Percentiles rank a stretch among this genome's conserved stretches.
phyloP scores from a whole-genome alignment of 116 monocot genomes.

The Iris pallida region DNA sequence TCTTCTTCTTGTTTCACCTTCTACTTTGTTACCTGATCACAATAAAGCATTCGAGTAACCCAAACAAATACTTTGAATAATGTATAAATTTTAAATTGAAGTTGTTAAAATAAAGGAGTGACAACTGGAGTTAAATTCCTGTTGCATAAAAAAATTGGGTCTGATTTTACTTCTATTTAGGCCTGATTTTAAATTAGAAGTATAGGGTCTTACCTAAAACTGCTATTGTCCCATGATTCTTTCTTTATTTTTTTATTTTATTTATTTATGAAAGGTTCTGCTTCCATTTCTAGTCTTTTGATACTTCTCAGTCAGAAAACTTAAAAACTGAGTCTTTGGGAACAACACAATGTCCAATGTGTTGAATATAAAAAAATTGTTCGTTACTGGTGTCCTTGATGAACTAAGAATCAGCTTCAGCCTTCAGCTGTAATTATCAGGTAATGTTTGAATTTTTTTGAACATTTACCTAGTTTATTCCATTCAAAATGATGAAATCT shows the following conservation, averaged over 20 bases:
- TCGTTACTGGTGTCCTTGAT: slow-evolving; percentile 90
- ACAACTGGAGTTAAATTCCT: no score
- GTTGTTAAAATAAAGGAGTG: no score
- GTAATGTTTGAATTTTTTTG: slow-evolving; percentile 24
- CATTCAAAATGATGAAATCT: slow-evolving; percentile 1
- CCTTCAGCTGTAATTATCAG: slow-evolving; percentile 64
- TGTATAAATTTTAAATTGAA: no score
- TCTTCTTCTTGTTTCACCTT: no score
- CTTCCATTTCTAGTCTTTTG: slow-evolving; percentile 50
- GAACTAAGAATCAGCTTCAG: slow-evolving; percentile 75
- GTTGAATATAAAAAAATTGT: slow-evolving; percentile 60
- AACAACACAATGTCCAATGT: slow-evolving; percentile 12
- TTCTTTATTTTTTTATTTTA: neutral
- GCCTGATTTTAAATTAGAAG: no score
- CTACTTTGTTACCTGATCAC: no score
- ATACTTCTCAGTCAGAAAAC: slow-evolving; percentile 29
- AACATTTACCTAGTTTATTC: neutral
- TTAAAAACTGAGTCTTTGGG: slow-evolving; percentile 14
- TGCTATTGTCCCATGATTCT: no score
- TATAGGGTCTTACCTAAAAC: no score
- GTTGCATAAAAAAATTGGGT: no score
- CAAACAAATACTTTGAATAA: no score
- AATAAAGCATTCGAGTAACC: no score
- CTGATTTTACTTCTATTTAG: no score
- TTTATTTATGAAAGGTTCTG: slow-evolving; percentile 59